Evolutionary conservation across 108 stramenopile species (phyloP).

Genomic region (Fragilaria radians): DNA sequence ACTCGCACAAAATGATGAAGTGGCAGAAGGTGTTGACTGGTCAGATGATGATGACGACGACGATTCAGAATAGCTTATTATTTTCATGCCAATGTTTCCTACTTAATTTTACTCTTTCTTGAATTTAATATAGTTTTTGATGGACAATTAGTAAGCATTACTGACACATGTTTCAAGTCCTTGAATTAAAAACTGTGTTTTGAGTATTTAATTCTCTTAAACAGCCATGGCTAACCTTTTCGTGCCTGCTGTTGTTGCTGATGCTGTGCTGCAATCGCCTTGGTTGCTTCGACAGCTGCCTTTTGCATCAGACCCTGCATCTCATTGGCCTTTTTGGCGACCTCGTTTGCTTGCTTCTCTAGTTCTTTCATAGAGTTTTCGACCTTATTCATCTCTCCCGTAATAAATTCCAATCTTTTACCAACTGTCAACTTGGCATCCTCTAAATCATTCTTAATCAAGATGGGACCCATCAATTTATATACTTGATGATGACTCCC

Average conservation of each 20-base stretch:
- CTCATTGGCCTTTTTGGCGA: constrained; percentile 64
- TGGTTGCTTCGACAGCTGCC: constrained; percentile 75
- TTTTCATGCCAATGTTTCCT: too few relatives aligned
- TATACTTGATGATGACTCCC: too few relatives aligned
- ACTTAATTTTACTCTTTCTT: too few relatives aligned
- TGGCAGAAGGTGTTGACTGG: constrained; percentile 82
- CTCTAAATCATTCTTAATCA: constrained; percentile 84
- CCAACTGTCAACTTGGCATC: constrained; percentile 82
- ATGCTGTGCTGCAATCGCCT: constrained; percentile 38
- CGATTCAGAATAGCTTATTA: too few relatives aligned
- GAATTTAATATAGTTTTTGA: too few relatives aligned
- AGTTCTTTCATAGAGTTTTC: constrained; percentile 43
- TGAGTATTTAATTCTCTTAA: too few relatives aligned
- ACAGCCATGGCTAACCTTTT: too few relatives aligned
- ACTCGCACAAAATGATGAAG: constrained; percentile 65
- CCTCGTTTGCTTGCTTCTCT: constrained; percentile 45
- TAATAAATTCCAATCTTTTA: constrained; percentile 86
- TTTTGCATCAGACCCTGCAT: constrained; percentile 80
- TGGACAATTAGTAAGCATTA: too few relatives aligned
- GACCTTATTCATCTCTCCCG: constrained; percentile 53
- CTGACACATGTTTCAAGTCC: too few relatives aligned
- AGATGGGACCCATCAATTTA: constrained; percentile 88
- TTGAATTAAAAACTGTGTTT: too few relatives aligned
- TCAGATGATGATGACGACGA: constrained; percentile 55
- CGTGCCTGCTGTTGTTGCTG: neutral